phyloP scores from a whole-genome alignment of 345 rosid species.

The Cardamine resedifolia region DNA sequence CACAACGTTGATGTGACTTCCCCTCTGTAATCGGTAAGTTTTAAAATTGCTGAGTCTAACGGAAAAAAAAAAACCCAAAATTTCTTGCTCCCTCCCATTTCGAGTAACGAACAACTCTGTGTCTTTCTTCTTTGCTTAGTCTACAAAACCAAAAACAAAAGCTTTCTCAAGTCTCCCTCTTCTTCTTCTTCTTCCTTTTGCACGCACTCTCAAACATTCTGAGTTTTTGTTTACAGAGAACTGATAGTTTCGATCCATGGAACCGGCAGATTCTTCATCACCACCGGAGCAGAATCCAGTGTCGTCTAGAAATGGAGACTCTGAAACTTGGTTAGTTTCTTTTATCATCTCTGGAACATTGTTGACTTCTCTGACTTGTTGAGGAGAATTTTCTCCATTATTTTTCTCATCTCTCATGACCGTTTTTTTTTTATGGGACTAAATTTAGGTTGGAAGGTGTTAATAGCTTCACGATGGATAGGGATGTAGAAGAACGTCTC shows the following conservation, averaged over 20 bases:
- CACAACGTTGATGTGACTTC: background rate
- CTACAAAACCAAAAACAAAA: background rate
- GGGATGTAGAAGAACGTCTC: background rate
- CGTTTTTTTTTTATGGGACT: background rate
- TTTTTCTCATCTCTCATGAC: no score
- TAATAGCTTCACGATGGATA: background rate
- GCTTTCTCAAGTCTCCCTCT: background rate
- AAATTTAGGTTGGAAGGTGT: background rate
- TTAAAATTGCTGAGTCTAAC: background rate
- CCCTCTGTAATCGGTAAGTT: background rate
- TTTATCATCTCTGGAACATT: background rate
- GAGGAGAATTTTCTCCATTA: no score
- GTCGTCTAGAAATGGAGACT: background rate
- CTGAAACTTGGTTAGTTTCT: background rate
- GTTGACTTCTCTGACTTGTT: no score
- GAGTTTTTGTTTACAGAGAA: background rate
- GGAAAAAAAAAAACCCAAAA: background rate
- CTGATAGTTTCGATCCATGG: background rate
- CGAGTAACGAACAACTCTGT: background rate
- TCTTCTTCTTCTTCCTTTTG: background rate
- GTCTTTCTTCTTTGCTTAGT: background rate
- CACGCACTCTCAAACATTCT: background rate
- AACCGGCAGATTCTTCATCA: background rate
- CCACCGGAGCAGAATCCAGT: background rate
- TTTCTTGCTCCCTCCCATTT: background rate